A percentile compares a stretch with the other conserved stretches of the same genome.
Conservation (phyloP, 1,139 yeast species). For the Yamadazyma dushanensis region DNA sequence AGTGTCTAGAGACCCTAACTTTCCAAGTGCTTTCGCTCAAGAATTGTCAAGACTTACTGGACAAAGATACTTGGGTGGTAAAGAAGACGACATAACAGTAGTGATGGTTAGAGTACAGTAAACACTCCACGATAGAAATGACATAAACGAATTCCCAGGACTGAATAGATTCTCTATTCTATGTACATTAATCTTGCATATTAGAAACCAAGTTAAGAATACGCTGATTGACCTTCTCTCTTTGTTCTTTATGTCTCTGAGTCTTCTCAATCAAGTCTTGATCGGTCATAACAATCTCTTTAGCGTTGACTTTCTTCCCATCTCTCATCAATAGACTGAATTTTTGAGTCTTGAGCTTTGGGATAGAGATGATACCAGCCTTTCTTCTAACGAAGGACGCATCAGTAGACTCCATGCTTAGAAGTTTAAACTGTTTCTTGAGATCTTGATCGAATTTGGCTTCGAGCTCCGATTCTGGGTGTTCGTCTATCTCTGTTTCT, state of each 20-base stretch:
- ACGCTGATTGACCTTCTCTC: constrained; percentile 28
- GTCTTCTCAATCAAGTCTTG: constrained; percentile 47
- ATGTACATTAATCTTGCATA: constrained; percentile 26
- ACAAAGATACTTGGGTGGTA: constrained; percentile 80
- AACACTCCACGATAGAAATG: constrained; percentile 3
- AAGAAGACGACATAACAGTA: constrained; percentile 90
- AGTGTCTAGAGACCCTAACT: constrained; percentile 69
- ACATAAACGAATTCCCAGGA: background rate
- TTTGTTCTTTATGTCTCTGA: constrained; percentile 31
- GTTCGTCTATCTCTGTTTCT: background rate
- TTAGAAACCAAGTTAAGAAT: constrained; percentile 44
- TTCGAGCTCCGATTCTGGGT: background rate
- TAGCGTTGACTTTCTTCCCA: constrained; percentile 49
- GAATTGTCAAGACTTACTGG: constrained; percentile 71
- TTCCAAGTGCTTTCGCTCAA: constrained; percentile 86
- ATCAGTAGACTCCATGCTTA: constrained; percentile 5
- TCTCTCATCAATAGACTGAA: constrained; percentile 55
- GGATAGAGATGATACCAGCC: constrained; percentile 2
- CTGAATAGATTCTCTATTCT: constrained; percentile 1
- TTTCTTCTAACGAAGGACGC: background rate
- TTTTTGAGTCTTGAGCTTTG: constrained; percentile 21
- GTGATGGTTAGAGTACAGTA: constrained; percentile 62
- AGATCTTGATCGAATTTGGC: constrained; percentile 49
- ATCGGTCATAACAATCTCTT: constrained; percentile 43
- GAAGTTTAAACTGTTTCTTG: constrained; percentile 50